Evolutionary conservation across 163 green algal genomes (phyloP).

Genomic region (Volvox carteri): DNA sequence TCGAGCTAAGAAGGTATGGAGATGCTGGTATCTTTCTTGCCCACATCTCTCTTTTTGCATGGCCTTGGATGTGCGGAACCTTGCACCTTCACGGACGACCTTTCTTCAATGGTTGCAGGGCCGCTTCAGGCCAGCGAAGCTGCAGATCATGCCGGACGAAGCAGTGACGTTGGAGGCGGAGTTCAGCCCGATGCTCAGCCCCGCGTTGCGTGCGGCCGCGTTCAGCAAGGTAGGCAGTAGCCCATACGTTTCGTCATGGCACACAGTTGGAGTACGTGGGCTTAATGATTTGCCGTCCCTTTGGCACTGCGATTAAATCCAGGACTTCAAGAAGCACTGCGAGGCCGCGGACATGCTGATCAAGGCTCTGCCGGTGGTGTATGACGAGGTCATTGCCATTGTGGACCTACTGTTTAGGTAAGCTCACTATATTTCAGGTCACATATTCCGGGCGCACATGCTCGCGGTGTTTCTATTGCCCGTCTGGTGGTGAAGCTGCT

Average conservation of each 20-base stretch:
- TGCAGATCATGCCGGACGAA: slow-evolving; percentile 85
- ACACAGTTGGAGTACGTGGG: too few relatives aligned
- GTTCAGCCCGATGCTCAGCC: slow-evolving; percentile 70
- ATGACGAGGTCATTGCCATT: slow-evolving; percentile 68
- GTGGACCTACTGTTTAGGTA: slow-evolving; percentile 90
- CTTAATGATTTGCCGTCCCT: too few relatives aligned
- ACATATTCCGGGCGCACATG: not conserved
- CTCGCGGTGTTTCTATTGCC: not conserved
- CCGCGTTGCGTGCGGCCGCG: slow-evolving; percentile 47
- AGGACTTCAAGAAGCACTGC: slow-evolving; percentile 91
- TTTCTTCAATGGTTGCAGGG: slow-evolving; percentile 57
- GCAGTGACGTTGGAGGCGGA: slow-evolving; percentile 77
- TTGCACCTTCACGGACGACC: too few relatives aligned
- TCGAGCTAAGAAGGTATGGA: slow-evolving; percentile 74
- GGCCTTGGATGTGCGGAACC: not conserved
- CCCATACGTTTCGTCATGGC: too few relatives aligned
- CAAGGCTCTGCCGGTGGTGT: slow-evolving; percentile 53
- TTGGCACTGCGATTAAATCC: too few relatives aligned
- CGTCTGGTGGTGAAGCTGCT: not conserved
- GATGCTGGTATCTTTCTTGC: too few relatives aligned
- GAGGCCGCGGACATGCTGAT: slow-evolving; percentile 78
- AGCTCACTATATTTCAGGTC: not conserved
- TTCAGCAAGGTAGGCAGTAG: slow-evolving; percentile 59
- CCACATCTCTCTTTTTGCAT: too few relatives aligned
- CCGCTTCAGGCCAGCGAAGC: slow-evolving; percentile 70